These are phyloP conservation scores for Amanita jacksonii DNA, from an alignment of 768 basidiomycete species.

Conservation along the genomic window DNA sequence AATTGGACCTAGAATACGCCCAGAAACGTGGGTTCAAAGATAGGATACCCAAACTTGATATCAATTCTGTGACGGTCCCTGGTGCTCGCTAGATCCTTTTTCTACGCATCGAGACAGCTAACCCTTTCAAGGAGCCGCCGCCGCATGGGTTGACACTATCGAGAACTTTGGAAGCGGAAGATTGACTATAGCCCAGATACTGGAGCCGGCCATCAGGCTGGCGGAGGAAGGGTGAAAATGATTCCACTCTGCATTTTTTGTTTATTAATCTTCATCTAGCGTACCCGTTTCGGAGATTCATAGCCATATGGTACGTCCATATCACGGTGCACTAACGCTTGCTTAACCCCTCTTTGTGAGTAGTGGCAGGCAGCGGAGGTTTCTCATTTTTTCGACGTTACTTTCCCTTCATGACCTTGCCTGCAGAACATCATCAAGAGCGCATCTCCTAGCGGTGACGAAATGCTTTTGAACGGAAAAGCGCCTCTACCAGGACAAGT, in stretches of 20 bases:
- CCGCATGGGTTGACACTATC: conserved; percentile 91
- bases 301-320: conserved; percentile 36
- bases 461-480: conserved; percentile 80
- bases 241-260: background rate
- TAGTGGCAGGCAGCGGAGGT: conserved; percentile 57
- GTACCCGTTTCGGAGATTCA: conserved; percentile 85
- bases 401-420: background rate
- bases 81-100: conserved; percentile 24
- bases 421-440: conserved; percentile 55
- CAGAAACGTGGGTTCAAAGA: conserved; percentile 61
- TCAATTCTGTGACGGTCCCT: conserved; percentile 90
- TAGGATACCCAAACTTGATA: conserved; percentile 66
- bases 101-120: background rate
- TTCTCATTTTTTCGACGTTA: background rate
- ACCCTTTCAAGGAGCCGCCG: conserved; percentile 60
- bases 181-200: conserved; percentile 50
- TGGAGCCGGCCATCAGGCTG: conserved; percentile 83
- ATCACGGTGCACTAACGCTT: background rate
- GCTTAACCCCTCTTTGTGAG: conserved; percentile 1
- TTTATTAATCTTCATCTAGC: conserved; percentile 26
- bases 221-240: conserved; percentile 79
- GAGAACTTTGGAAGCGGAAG: conserved; percentile 74
- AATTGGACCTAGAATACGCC: conserved; percentile 65
- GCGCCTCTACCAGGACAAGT: conserved; percentile 84
- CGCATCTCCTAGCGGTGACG: conserved; percentile 77